Evolutionary conservation across 83 land plant genomes (phyloP).

Genomic region (Thuja plicata): DNA sequence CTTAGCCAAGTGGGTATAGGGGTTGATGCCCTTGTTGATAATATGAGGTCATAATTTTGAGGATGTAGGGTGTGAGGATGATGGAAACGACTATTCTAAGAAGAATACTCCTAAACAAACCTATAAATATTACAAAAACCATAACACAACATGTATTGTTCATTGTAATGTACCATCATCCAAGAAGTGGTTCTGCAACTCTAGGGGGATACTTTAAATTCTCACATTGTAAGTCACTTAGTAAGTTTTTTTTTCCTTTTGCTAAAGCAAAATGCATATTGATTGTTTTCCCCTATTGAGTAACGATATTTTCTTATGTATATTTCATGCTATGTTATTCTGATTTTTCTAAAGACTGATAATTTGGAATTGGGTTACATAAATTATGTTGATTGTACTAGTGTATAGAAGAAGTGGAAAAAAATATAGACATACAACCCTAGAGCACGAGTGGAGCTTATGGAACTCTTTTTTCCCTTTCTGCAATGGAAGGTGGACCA

Average conservation of each 20-base stretch:
- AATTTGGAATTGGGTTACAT: too few species aligned
- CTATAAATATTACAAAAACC: constrained; percentile 91
- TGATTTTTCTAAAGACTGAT: too few species aligned
- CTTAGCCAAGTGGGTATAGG: constrained; percentile 6
- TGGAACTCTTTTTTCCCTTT: too few species aligned
- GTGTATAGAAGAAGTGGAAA: too few species aligned
- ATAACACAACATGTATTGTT: constrained; percentile 96
- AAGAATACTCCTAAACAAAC: constrained; percentile 89
- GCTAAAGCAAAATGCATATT: neutral
- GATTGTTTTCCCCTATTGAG: too few species aligned
- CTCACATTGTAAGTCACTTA: constrained; percentile 98
- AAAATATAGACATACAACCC: too few species aligned
- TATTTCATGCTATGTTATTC: too few species aligned
- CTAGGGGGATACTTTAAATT: constrained; percentile 97
- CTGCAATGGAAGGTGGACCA: too few species aligned
- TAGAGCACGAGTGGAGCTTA: too few species aligned
- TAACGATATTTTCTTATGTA: too few species aligned
- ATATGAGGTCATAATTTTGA: constrained; percentile 86
- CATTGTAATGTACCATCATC: constrained; percentile 95
- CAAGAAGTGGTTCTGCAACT: constrained; percentile 98
- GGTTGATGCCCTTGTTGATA: constrained; percentile 64
- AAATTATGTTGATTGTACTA: too few species aligned
- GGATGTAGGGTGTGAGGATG: constrained; percentile 78
- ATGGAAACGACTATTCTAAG: constrained; percentile 73
- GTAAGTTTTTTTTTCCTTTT: constrained; percentile 26